A percentile compares a stretch with the other conserved stretches of the same genome.
Evolutionary conservation across 768 basidiomycete genomes (phyloP).

Genomic region (Collybia mongolica): DNA sequence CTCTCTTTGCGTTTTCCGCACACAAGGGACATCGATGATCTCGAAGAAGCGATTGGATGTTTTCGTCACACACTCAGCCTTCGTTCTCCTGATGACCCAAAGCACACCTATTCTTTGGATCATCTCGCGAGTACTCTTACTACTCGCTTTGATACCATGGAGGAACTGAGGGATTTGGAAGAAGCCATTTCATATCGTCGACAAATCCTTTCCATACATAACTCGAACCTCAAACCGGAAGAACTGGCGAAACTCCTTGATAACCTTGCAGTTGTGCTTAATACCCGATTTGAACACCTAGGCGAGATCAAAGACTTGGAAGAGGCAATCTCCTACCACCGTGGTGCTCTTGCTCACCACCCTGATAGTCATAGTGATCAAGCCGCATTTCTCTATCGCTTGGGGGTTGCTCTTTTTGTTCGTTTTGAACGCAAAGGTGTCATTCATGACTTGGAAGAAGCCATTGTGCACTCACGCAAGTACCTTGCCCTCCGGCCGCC

Average conservation of each 20-base stretch:
- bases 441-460: conserved; percentile 2
- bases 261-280: not conserved
- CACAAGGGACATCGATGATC: too few species aligned
- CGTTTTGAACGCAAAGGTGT: not conserved
- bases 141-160: conserved; percentile 12
- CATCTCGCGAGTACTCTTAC: conserved; percentile 17
- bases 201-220: not conserved
- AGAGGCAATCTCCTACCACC: conserved; percentile 6
- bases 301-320: conserved; percentile 2
- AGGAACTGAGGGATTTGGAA: conserved; percentile 1
- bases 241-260: not conserved
- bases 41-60: too few species aligned
- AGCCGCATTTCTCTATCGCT: conserved; percentile 17
- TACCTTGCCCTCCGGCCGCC: not conserved
- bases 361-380: conserved; percentile 1
- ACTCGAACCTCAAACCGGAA: too few species aligned
- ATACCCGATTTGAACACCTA: not conserved
- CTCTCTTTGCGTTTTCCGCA: too few species aligned
- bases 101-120: too few species aligned
- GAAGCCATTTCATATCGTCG: conserved; percentile 1
- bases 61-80: too few species aligned
- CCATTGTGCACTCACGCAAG: not conserved
- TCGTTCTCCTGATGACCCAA: too few species aligned
- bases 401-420: conserved; percentile 11
- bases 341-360: not conserved